A percentile compares a stretch with the other conserved stretches of the same genome.
phyloP scores from a whole-genome alignment of 345 rosid species.

The Syzygium oleosum region DNA sequence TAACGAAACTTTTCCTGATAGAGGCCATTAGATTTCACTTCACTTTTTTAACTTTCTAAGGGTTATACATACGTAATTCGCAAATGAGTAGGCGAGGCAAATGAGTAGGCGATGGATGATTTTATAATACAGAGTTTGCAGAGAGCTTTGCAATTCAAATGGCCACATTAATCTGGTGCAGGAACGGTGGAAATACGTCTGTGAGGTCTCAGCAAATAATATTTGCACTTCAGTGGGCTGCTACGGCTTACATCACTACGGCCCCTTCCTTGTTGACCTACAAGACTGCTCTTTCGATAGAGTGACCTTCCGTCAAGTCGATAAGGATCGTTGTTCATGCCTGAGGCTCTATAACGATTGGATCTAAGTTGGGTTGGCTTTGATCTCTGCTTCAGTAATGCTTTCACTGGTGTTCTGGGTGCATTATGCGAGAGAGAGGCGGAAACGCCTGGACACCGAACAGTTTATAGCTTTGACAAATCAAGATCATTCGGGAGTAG shows the following conservation, averaged over 20 bases:
- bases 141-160: no score
- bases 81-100: no score
- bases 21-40: background rate
- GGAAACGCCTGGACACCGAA: conserved; percentile 19
- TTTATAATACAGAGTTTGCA: background rate
- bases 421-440: conserved; percentile 25
- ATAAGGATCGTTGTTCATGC: conserved; percentile 5
- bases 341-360: conserved; percentile 17
- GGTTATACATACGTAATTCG: no score
- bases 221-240: conserved; percentile 26
- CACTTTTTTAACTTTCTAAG: background rate
- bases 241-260: conserved; percentile 21
- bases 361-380: conserved; percentile 30
- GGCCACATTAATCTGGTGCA: background rate
- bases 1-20: no score
- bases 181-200: conserved; percentile 38
- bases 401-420: conserved; percentile 37
- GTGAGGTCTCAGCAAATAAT: conserved; percentile 30
- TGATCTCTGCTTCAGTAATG: conserved; percentile 32
- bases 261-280: conserved; percentile 25
- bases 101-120: no score
- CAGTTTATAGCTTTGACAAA: background rate
- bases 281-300: conserved; percentile 30
- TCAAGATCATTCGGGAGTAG: background rate
- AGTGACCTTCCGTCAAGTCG: conserved; percentile 18